Percentiles rank a stretch among this genome's conserved stretches.
These are phyloP conservation scores for Sugiyamaella novakii DNA, from an alignment of 1,139 yeast species.

Conservation along the genomic window DNA sequence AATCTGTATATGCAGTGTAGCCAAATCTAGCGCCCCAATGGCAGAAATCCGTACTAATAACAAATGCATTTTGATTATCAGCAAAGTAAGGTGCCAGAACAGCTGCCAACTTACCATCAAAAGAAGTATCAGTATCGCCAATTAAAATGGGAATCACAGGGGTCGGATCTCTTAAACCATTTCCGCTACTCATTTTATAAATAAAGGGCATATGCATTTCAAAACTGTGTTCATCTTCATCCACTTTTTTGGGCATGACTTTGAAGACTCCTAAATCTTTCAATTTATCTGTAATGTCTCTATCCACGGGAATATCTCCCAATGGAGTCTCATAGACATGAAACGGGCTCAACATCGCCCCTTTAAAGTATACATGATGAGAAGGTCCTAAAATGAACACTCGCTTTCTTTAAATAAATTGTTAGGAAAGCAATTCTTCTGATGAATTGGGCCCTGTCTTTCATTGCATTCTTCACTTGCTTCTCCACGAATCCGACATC, in stretches of 20 bases:
- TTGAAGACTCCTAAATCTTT: conserved; percentile 48
- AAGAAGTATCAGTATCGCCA: conserved; percentile 57
- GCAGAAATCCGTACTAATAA: conserved; percentile 89
- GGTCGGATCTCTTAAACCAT: conserved; percentile 41
- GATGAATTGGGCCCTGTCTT: too few species aligned
- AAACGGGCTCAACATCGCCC: conserved; percentile 59
- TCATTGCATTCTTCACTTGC: too few species aligned
- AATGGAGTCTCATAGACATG: conserved; percentile 74
- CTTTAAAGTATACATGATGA: conserved; percentile 80
- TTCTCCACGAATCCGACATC: too few species aligned
- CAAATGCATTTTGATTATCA: conserved; percentile 65
- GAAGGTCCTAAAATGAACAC: conserved; percentile 90
- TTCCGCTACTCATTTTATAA: conserved; percentile 47
- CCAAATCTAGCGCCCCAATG: conserved; percentile 91
- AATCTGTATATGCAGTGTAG: conserved; percentile 59
- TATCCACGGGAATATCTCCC: conserved; percentile 72
- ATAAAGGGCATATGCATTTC: conserved; percentile 93
- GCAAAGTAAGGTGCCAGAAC: conserved; percentile 57
- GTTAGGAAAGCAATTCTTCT: too few species aligned
- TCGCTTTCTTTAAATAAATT: conserved; percentile 46
- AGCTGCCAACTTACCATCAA: conserved; percentile 52
- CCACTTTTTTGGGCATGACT: conserved; percentile 61
- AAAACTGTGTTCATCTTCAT: conserved; percentile 87
- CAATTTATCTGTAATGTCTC: conserved; percentile 43
- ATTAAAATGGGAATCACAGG: conserved; percentile 78